Percentiles rank a stretch among this genome's conserved stretches.
Conservation (phyloP, 2,329 filamentous ascomycete species). For the Talaromyces sp. region DNA sequence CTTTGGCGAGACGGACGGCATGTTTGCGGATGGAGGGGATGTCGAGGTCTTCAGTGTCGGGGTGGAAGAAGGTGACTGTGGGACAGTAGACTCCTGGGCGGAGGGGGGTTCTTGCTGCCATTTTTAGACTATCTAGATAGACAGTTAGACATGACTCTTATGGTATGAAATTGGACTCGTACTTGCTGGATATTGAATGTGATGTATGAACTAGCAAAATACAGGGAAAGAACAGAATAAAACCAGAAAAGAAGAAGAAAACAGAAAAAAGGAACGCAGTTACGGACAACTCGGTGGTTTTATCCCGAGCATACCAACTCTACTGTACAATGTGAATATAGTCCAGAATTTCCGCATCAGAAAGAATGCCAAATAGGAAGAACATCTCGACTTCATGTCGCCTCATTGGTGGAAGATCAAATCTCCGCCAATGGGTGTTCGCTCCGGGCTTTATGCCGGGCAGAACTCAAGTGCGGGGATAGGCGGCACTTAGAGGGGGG, state of each 20-base stretch:
- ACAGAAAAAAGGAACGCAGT: neutral
- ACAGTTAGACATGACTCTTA: neutral
- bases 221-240: neutral
- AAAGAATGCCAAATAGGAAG: neutral
- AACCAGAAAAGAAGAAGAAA: no score
- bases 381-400: neutral
- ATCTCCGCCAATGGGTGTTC: slow-evolving; percentile 20
- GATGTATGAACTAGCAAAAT: neutral
- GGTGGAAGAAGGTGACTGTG: slow-evolving; percentile 87
- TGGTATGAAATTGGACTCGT: no score
- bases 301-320: neutral
- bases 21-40: slow-evolving; percentile 76
- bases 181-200: neutral
- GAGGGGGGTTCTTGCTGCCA: slow-evolving; percentile 54
- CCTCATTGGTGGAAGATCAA: slow-evolving; percentile 10
- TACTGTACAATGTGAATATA: neutral
- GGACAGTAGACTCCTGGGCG: slow-evolving; percentile 83
- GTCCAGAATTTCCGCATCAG: neutral
- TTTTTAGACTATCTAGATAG: neutral
- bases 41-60: slow-evolving; percentile 80
- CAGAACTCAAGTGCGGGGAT: neutral
- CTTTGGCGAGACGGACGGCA: slow-evolving; percentile 71
- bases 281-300: neutral
- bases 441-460: neutral
- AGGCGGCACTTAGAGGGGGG: neutral